Evolutionary conservation across 2,329 filamentous ascomycete species (phyloP), one percentile per base, ranked within the genome.

Genomic region (Didymosphaeria variabile): DNA sequence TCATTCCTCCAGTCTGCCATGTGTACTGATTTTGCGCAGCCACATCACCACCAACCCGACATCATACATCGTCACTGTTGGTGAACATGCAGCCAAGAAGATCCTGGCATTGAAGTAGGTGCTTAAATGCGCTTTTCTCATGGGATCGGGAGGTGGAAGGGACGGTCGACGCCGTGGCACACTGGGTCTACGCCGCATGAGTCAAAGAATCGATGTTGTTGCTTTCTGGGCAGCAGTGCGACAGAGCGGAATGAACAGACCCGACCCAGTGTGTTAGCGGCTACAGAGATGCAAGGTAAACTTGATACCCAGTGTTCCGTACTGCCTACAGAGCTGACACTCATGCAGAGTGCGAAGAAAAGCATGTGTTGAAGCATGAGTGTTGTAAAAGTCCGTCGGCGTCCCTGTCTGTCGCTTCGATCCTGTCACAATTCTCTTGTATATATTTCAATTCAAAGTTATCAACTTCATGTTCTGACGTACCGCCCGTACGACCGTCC

Each of bases 61-160:
- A 26, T 69, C 76, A 2, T 77, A 78, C 68, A 79, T 79, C 21
- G 74, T 79, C 45, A 63, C 68, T 7, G 63, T 71, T 10, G 77
- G 73, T 23, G 77, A 79, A 55, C 76, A 78, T 58, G 76, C 77
- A 23, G 74, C 75, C 42, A 75, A 70, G n/a, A 78, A 76, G 71
- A 78, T 79, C 38, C 69, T 78, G 32, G 76, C 74, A 36, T 62
- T 72, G 32, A 67, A 65, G 52, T 55, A 67, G 57, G 63, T 64
- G 29, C 38, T 56, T 61, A 59, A 26, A 13, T 47, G 12, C 47
- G 8, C 8, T 57, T 59, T 46, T 21, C 49, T 55, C 47, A 26
- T 53, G 21, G 51, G 57, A 54, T 57, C 51, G 56, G 57, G 55
- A n/a, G 62, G 63, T 40, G 54, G 36, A 38, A 45, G 19, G 51